These are phyloP conservation scores for Apiotrichum akiyoshidainum DNA, from an alignment of 1,284 basidiomycete species.

Conservation along the genomic window DNA sequence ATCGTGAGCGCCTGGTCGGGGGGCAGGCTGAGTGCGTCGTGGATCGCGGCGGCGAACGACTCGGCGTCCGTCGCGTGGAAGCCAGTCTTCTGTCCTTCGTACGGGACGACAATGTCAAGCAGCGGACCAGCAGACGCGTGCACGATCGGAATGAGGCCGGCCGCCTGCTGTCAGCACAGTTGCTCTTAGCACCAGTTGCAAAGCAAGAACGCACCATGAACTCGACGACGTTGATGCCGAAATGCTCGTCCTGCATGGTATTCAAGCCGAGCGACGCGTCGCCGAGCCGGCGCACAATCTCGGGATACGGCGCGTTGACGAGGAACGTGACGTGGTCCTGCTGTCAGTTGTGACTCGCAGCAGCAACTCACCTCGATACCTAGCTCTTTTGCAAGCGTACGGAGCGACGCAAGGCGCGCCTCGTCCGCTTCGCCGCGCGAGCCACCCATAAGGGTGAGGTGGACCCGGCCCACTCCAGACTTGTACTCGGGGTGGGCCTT, in stretches of 20 bases:
- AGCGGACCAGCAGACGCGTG: slow-evolving; percentile 92
- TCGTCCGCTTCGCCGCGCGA: slow-evolving; percentile 74
- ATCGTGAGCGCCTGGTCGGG: slow-evolving; percentile 60
- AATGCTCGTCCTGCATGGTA: slow-evolving; percentile 99
- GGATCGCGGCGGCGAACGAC: slow-evolving; percentile 69
- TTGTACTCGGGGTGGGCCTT: slow-evolving; percentile 59
- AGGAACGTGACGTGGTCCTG: slow-evolving; percentile 72
- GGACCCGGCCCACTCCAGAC: slow-evolving; percentile 25
- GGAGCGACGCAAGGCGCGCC: slow-evolving; percentile 64
- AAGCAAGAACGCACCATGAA: slow-evolving; percentile 70
- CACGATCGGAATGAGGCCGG: slow-evolving; percentile 85
- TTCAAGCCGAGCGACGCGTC: slow-evolving; percentile 79
- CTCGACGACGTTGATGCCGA: slow-evolving; percentile 97
- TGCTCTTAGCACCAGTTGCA: too few relatives aligned
- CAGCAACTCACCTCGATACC: slow-evolving; percentile 59
- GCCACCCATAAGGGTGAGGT: slow-evolving; percentile 67
- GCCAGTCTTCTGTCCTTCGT: slow-evolving; percentile 68
- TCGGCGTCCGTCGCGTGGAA: slow-evolving; percentile 72
- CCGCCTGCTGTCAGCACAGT: slow-evolving; percentile 61
- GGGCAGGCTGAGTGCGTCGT: slow-evolving; percentile 63
- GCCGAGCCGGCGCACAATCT: slow-evolving; percentile 67
- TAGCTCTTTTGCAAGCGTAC: slow-evolving; percentile 61
- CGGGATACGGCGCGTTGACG: slow-evolving; percentile 75
- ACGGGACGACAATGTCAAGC: slow-evolving; percentile 83
- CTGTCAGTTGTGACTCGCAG: neutral